Conservation (phyloP, 192 early-diverging fungal genomes). For the Podochytrium sp. region DNA sequence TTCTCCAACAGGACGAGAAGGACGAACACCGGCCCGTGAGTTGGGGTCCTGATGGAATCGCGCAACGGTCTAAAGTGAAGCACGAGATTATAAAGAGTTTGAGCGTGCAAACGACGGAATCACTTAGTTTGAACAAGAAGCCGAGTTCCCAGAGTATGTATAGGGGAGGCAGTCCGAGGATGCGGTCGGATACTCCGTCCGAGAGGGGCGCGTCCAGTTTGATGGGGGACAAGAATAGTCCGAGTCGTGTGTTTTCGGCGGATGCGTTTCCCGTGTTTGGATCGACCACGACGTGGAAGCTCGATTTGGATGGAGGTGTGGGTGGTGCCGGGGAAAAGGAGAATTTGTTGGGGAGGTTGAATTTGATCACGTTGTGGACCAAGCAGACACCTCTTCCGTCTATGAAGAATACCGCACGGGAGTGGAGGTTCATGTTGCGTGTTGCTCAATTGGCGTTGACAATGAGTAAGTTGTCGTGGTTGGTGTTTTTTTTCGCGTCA, state of each 20-base stretch:
- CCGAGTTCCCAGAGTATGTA: no score
- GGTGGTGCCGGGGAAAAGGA: not conserved
- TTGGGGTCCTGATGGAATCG: not conserved
- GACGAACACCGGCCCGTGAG: not conserved
- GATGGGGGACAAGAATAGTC: not conserved
- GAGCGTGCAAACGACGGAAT: not conserved
- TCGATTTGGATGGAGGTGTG: slow-evolving; percentile 6
- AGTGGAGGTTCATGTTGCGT: slow-evolving; percentile 24
- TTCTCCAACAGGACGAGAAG: not conserved
- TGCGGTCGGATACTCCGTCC: no score
- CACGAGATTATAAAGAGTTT: not conserved
- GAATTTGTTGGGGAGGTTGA: slow-evolving; percentile 4
- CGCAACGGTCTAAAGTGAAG: not conserved
- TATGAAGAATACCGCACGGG: slow-evolving; percentile 5
- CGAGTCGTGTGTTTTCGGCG: slow-evolving; percentile 1
- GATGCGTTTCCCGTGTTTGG: not conserved
- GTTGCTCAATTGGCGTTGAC: slow-evolving; percentile 21
- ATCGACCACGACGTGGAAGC: slow-evolving; percentile 12
- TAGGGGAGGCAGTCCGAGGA: no score
- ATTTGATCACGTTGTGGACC: slow-evolving; percentile 22
- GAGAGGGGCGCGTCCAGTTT: not conserved
- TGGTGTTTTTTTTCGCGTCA: not conserved
- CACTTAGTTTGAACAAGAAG: no score
- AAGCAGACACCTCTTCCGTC: slow-evolving; percentile 29
- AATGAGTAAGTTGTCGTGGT: not conserved